Base-by-base conservation (phyloP, 352 stramenopile genomes). In the Phytopythium oedochilum region DNA sequence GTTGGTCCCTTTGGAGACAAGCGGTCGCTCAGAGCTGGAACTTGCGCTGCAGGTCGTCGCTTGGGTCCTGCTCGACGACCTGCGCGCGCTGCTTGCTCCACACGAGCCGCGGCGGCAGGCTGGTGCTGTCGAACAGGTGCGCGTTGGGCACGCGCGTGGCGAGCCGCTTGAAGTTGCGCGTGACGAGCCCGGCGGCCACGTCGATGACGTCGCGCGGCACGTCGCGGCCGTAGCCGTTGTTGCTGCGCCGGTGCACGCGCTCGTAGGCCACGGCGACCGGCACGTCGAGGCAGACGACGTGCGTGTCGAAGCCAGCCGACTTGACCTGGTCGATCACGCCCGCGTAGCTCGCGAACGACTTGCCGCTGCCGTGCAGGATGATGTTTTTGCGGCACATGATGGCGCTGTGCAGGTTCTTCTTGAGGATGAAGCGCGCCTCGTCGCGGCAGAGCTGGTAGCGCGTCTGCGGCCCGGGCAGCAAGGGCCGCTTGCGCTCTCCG, bases 311-410 rank as follows among this genome's bases (percentile, higher is more conserved):
- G 11, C 76, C 76, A 2, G 77, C 73, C 0, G 75, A 64, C 43
- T 85, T 85, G 17, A 89, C 77, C 49, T 86, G 74, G 51, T 88
- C 75, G 53, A 92, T 73, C 2, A 86, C 64, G 44, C 53, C 65
- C 5, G 76, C 63, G 42, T 90, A 90, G 55, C 70, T 75, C n/a
- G 61, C 75, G 46, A 88, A 86, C 49, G 69, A 87, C 64, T 89
- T 88, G 31, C 83, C 83, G 26, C 73, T 88, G 53, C 79, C 79
- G 54, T 92, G 83, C 23, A 90, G 61, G 66, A 92, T 90, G 51
- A 90, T 81, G 43, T 92, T 92, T 43, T 82, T 84, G 42, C 78
- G 71, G 28, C 73, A 87, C 70, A 88, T 88, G 57, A 89, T 90
- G 5, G 73, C 83, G 31, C 75, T 80, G 57, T 88, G 61, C 8